Conservation (phyloP, 2,329 filamentous ascomycete genomes). For the Trichothecium roseum region DNA sequence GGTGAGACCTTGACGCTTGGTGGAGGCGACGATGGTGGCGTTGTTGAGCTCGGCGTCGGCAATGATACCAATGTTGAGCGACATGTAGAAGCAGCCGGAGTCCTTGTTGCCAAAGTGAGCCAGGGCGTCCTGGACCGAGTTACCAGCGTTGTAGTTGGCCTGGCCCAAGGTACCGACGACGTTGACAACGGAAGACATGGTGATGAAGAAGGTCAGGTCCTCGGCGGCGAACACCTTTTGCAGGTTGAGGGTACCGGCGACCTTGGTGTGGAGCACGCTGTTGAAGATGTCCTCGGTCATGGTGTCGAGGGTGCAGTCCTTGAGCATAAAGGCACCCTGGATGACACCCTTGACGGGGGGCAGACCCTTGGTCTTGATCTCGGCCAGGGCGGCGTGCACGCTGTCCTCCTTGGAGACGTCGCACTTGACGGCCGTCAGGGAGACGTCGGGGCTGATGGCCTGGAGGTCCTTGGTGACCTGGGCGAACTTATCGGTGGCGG, state of each 20-base stretch:
- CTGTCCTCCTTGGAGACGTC: slow-evolving; percentile 3
- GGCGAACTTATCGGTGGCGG: slow-evolving; percentile 2
- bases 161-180: slow-evolving; percentile 9
- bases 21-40: slow-evolving; percentile 1
- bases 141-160: slow-evolving; percentile 10
- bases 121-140: slow-evolving; percentile 9
- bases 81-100: slow-evolving; percentile 3
- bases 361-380: slow-evolving; percentile 2
- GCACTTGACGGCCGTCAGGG: slow-evolving; percentile 5
- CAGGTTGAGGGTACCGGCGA: slow-evolving; percentile 8
- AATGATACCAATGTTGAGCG: slow-evolving; percentile 2
- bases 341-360: slow-evolving; percentile 7
- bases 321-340: slow-evolving; percentile 6
- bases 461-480: no score
- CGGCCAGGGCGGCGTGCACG: slow-evolving; percentile 1
- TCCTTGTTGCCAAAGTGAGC: slow-evolving; percentile 5
- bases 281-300: slow-evolving; percentile 8
- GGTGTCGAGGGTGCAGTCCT: slow-evolving; percentile 10
- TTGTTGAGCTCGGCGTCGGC: slow-evolving; percentile 1
- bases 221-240: slow-evolving; percentile 2
- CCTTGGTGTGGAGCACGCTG: slow-evolving; percentile 8
- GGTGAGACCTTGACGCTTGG: not conserved
- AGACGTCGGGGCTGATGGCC: not conserved
- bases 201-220: slow-evolving; percentile 8
- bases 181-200: slow-evolving; percentile 9